These are phyloP conservation scores for Wickerhamomyces subpelliculosus DNA, from an alignment of 805 yeast species.

Conservation along the genomic window DNA sequence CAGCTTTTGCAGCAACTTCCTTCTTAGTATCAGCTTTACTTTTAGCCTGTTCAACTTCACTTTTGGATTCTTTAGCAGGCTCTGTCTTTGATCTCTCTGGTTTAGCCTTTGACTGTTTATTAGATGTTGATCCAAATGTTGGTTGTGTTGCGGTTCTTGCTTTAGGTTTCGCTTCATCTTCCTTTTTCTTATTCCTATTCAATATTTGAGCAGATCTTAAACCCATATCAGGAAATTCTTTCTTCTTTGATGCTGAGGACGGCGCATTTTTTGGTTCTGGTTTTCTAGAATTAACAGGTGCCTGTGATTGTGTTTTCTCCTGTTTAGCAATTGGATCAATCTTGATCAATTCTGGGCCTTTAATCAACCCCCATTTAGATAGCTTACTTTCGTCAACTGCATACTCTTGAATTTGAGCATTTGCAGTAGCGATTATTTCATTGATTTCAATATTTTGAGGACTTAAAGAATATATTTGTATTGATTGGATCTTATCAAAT, in stretches of 20 bases:
- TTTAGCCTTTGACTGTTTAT: constrained; percentile 1
- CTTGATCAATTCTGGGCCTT: constrained; percentile 16
- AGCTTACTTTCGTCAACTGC: constrained; percentile 9
- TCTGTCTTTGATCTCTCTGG: constrained; percentile 7
- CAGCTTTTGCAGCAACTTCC: constrained; percentile 6
- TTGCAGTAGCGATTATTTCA: constrained; percentile 10
- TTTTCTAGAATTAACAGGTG: background rate
- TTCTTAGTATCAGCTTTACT: constrained; percentile 5
- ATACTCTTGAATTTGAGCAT: constrained; percentile 6
- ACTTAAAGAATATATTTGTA: constrained; percentile 34
- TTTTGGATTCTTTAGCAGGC: too few species aligned
- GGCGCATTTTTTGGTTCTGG: background rate
- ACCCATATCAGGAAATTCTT: constrained; percentile 15
- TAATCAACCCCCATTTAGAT: constrained; percentile 17
- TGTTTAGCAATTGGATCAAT: background rate
- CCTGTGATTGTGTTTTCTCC: background rate
- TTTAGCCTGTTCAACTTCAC: background rate
- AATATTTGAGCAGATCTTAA: constrained; percentile 8
- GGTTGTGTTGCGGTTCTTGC: constrained; percentile 10
- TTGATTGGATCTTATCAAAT: constrained; percentile 26
- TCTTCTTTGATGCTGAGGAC: constrained; percentile 3
- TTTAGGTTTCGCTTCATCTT: constrained; percentile 1
- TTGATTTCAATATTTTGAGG: constrained; percentile 12
- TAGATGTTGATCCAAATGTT: constrained; percentile 9
- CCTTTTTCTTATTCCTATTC: constrained; percentile 7